Evolutionary conservation across 441 rosid species (phyloP), one percentile per base, ranked within the genome.

Genomic region (Arabidopsis lyrata): DNA sequence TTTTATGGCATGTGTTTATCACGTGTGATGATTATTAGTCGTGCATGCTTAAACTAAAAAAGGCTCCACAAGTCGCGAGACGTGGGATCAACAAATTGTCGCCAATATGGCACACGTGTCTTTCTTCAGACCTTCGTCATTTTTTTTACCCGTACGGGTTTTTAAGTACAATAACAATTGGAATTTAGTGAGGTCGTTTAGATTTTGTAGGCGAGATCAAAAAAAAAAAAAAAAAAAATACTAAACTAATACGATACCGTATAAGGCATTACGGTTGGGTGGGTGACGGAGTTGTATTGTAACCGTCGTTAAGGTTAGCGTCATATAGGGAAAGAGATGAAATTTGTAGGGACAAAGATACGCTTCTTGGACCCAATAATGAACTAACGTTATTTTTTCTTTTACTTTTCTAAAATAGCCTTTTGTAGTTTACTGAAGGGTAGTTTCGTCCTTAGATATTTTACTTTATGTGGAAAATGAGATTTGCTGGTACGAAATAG

Each of bases 281-380:
- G 16, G 80, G 76, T 59, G 77, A 72, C 45, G 69, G 58, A 36
- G 15, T 59, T 72, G 8, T 61, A 45, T n/a, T 27, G 59, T 42
- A 56, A 72, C 76, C 62, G 80, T 70, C 71, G 70, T 48, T 76
- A 12, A 76, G 71, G 41, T 70, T 70, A 48, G 54, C 62, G 50
- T 56, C 66, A 18, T 38, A 47, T 48, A 53, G 6, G 68, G 74
- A 55, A 76, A 63, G 45, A 63, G 60, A 24, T 49, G 22, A 34
- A 57, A 57, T 41, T 38, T 56, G 55, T 77, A 50, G 81, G 85
- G 80, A 77, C 87, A 81, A 79, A 84, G 89, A 88, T 85, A 79
- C 72, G 76, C 41, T 49, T 77, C 8, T 78, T 84, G 76, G 50
- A 81, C 84, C 73, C 38, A 44, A 57, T 42, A 13, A 38, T 11